Evolutionary conservation across 208 protist species (phyloP).

Genomic region (Balamuthia mandrillaris): DNA sequence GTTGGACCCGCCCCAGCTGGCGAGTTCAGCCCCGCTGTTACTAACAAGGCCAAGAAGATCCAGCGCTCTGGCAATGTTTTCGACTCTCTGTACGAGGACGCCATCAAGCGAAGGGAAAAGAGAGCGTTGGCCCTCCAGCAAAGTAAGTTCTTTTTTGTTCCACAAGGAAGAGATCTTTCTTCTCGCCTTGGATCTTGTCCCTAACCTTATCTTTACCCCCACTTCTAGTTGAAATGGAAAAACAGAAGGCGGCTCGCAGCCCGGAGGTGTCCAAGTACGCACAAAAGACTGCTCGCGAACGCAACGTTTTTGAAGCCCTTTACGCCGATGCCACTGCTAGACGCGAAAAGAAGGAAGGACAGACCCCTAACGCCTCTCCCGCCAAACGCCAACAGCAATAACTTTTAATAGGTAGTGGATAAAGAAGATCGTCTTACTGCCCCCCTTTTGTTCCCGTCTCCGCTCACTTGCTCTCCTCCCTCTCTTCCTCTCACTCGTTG

Average conservation of each 20-base stretch:
- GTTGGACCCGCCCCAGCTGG: no score
- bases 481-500: no score
- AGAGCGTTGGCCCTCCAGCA: background rate
- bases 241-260: background rate
- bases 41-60: background rate
- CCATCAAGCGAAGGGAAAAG: background rate
- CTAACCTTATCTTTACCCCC: background rate
- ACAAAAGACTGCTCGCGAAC: background rate
- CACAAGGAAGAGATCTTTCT: background rate
- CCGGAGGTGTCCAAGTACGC: constrained; percentile 17
- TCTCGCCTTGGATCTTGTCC: background rate
- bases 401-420: no score
- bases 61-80: background rate
- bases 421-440: no score
- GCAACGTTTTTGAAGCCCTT: constrained; percentile 4
- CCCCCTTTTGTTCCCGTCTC: no score
- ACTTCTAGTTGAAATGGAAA: background rate
- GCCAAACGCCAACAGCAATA: no score
- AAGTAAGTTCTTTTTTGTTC: background rate
- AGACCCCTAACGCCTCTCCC: no score
- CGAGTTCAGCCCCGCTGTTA: background rate
- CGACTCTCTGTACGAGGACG: constrained; percentile 20
- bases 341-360: no score
- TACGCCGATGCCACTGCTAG: background rate
- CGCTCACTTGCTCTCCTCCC: no score